Conservation (phyloP, 257 asterid genomes). For the Agastache rugosa region DNA sequence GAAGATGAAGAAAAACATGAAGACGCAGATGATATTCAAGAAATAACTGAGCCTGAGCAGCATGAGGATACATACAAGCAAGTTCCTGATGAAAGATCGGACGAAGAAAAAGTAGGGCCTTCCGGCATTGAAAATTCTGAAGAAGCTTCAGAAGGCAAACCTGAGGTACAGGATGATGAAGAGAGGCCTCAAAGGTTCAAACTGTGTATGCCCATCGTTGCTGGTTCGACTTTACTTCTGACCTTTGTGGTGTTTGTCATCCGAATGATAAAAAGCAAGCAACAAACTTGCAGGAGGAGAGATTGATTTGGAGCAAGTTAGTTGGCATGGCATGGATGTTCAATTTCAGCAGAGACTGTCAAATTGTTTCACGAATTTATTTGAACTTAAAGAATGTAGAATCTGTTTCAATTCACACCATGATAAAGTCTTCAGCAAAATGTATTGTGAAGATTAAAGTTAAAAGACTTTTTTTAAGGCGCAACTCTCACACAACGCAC, state of each 20-base stretch:
- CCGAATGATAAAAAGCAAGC: conserved; percentile 57
- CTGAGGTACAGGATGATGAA: conserved; percentile 26
- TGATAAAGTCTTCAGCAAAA: background rate
- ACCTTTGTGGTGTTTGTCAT: conserved; percentile 76
- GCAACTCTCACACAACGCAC: too few species aligned
- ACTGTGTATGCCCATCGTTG: conserved; percentile 64
- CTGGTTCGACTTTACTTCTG: conserved; percentile 78
- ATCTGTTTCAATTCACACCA: background rate
- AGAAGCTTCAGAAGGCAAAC: conserved; percentile 35
- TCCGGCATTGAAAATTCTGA: conserved; percentile 16
- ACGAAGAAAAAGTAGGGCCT: conserved; percentile 21
- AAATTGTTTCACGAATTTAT: conserved; percentile 15
- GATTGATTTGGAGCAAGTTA: conserved; percentile 38
- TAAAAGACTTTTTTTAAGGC: background rate
- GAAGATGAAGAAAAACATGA: conserved; percentile 28
- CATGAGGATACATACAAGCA: conserved; percentile 13
- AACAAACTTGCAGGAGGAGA: conserved; percentile 47
- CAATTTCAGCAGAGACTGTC: conserved; percentile 13
- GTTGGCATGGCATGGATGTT: background rate
- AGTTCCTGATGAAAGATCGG: conserved; percentile 29
- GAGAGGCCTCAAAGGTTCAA: conserved; percentile 37
- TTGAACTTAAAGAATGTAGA: conserved; percentile 36
- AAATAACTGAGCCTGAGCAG: conserved; percentile 3
- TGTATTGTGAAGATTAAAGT: background rate
- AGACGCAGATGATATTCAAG: conserved; percentile 16